Base-by-base conservation (phyloP, 179 eudicot species). In the Beta lomatogona region DNA sequence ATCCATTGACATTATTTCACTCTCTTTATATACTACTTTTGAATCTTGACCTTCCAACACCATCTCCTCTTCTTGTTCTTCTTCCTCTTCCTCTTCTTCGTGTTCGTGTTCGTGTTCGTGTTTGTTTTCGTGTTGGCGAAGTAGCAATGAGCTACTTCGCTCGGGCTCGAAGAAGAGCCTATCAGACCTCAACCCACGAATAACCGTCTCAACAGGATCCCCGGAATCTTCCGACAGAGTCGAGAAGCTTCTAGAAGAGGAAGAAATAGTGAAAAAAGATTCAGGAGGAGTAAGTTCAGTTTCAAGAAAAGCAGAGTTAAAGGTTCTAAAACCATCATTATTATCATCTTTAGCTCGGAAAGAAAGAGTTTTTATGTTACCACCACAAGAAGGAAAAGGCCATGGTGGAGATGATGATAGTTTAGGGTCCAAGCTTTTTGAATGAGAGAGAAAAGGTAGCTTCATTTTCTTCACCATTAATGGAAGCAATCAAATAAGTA, bases 101-200 rank as follows among this genome's bases (percentile, higher is more conserved):
- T 41, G 50, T 4, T 57, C 54, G 22, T 65, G 45, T n/a, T 61
- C 61, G 57, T 41, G 5, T 5, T 15, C 8, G 21, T 36, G 25
- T 6, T 25, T 53, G 48, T 25, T 21, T 9, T 52, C 75, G 18
- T 57, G 16, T 50, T 19, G 7, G 58, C 41, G 52, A n/a, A 45
- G 57, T 44, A 84, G 22, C 41, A 87, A 71, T 0, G 86, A 85
- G 80, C 84, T 83, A n/a, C 83, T 81, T 46, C 46, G 79, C 11
- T 86, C 80, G 1, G 89, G 86, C 2, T 87, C 88, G 31, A 85
- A 87, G 79, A 87, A 87, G 64, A 87, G 83, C 66, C 89, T 68
- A 18, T 85, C 86, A 8, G 89, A 87, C 44, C 83, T 65, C 66
- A 87, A 72, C 53, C 88, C 86, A 66, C 79, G 82, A 9, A 87